Evolutionary conservation across 345 rosid genomes (phyloP), one percentile per base, ranked within the genome.

Genomic region (Gynandropsis gynandra): DNA sequence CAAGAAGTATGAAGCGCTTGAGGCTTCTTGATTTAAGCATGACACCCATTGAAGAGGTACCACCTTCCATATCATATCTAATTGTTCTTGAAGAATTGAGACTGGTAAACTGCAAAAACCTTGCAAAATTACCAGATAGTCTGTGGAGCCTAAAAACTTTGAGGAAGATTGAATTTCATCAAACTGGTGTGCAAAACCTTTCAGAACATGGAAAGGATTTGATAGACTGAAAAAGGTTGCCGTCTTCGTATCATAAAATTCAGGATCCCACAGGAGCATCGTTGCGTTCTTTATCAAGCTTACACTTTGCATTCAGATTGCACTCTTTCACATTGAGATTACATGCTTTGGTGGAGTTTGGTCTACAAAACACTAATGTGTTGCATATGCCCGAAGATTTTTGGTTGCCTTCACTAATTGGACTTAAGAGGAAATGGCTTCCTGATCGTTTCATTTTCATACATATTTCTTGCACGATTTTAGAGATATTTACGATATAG

Each of bases 31-130:
- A 65, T 47, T 40, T 65, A 34, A 59, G 60, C 55, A 52, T 33
- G 7, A 59, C 70, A 0, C 55, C 45, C 10, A 32, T 59, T 40
- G 40, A 1, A 65, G 60, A 58, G 54, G 0, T 52, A 40, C 55
- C 54, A 0, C 13, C 70, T 18, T 52, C 64, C 27, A 46, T 65
- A 0, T 58, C 64, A 0, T 52, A 39, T 46, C 4, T 65, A 16
- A 58, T 9, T 32, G 70, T 64, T 8, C 70, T 58, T 52, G 70
- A 58, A 58, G 60, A 58, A 33, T 34, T 65, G 21, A 52, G 55
- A 40, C 32, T 21, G 4, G 41, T 32, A 0, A 50, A 34, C 10
- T 58, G 45, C 45, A 58, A 2, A 34, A 65, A 27, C 50, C 42
- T 58, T 1, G 54, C 37, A 6, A 51, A 42, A 38, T 58, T 58